Base-by-base conservation (phyloP, 2,329 filamentous ascomycete species). In the Xylariaceae sp. region DNA sequence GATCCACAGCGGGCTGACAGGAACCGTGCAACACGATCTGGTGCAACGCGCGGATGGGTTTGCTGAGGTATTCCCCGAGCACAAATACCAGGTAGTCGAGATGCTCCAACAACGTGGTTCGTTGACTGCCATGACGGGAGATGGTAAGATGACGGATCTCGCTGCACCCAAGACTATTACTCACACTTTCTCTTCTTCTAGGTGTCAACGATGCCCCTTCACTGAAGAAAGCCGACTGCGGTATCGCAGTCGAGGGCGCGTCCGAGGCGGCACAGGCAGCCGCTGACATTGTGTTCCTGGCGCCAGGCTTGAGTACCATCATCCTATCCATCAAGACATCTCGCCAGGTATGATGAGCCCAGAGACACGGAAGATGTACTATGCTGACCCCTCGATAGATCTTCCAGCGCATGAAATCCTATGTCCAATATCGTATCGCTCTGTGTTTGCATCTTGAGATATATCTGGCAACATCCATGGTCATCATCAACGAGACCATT, bases 401-500 rank as follows among this genome's bases (percentile, higher is more conserved):
- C 65, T 88, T 88, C 81, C 84, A 88, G 77, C 84, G 85, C 65
- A 88, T 88, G 86, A 88, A 88, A 78, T 81, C 84, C 28, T 89
- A 88, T 70, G 86, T 89, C 55, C 84, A 88, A 73, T 88, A 89
- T 75, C 85, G 86, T 78, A 89, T 89, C 66, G 86, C 86, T 45
- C 81, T 89, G 55, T 88, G 86, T 72, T 74, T 89, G 56, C 86
- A 89, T 69, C 76, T 89, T 63, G 86, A 88, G 71, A 83, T 90
- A 68, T 90, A 90, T 78, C 77, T 90, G 19, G 84, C 87, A 62
- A 86, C 84, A 54, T 88, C 86, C 33, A 89, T 89, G 84, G 85
- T 89, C 71, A 88, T 89, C 75, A 82, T 90, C 74, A 86, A 89
- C 75, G 86, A 90, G 76, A 89, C 86, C 57, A 81, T 90, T 68